These are phyloP conservation scores for Sporothrix pallida DNA, from an alignment of 2,329 filamentous ascomycete genomes.

Conservation along the genomic window DNA sequence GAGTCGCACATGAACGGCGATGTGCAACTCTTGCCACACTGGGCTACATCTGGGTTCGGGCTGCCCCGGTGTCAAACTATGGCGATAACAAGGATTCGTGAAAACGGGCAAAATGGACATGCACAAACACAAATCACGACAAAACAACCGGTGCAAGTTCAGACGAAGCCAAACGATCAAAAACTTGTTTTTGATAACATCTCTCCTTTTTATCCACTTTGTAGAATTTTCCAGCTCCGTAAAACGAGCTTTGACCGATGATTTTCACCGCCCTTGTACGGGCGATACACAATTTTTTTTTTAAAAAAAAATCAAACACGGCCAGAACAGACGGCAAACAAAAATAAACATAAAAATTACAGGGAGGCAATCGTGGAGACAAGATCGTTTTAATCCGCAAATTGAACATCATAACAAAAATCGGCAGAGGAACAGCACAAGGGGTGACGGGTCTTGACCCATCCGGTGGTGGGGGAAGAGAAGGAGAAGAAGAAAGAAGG, in stretches of 20 bases:
- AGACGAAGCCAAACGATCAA: constrained; percentile 17
- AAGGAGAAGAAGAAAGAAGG: background rate
- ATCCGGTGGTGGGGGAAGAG: background rate
- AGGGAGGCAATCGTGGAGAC: background rate
- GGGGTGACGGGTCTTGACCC: background rate
- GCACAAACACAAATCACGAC: background rate
- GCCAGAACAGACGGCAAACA: background rate
- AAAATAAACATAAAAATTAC: background rate
- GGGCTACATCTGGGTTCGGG: background rate
- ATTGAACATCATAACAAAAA: constrained; percentile 24
- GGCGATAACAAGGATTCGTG: background rate
- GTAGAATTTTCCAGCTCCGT: background rate
- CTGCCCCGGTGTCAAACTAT: background rate
- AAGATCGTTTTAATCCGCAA: constrained; percentile 5
- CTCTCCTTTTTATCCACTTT: background rate
- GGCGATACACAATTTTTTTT: too few relatives aligned
- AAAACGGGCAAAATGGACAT: background rate
- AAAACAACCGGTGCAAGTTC: constrained; percentile 2
- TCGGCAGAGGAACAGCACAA: background rate
- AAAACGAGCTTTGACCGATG: constrained; percentile 15
- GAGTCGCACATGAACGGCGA: constrained; percentile 4
- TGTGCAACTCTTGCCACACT: background rate
- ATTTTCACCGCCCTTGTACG: background rate
- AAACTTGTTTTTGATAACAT: background rate
- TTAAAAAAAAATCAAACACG: too few relatives aligned